Conservation (phyloP, 2,329 filamentous ascomycete species). For the Lasiodiplodia sp. region DNA sequence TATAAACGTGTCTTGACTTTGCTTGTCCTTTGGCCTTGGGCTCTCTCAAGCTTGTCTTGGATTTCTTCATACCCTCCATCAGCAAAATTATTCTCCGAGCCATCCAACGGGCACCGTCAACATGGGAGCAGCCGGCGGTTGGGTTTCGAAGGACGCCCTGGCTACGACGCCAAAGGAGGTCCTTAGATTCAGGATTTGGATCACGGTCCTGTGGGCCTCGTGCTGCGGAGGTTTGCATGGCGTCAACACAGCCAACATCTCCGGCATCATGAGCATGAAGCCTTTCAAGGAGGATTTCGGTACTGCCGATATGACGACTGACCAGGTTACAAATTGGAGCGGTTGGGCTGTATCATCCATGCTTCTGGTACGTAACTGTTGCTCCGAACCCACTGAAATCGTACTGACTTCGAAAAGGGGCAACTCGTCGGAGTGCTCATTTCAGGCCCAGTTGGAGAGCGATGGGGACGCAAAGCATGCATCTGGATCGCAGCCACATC, state of each 20-base stretch:
- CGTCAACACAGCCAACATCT: constrained; percentile 18
- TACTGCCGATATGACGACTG: background rate
- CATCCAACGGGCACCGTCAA: background rate
- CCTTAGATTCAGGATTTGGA: constrained; percentile 2
- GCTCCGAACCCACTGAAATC: background rate
- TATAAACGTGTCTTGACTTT: constrained; percentile 8
- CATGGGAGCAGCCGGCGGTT: constrained; percentile 4
- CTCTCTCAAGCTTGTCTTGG: background rate
- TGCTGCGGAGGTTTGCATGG: constrained; percentile 10
- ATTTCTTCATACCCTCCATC: background rate
- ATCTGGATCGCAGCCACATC: background rate
- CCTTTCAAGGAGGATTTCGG: constrained; percentile 9
- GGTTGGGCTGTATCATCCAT: constrained; percentile 15
- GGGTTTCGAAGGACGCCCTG: background rate
- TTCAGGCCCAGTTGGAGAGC: constrained; percentile 7
- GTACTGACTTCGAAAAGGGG: background rate
- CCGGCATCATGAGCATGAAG: constrained; percentile 8
- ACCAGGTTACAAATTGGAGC: background rate
- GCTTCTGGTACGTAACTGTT: background rate
- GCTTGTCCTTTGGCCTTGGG: background rate
- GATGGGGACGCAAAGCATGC: background rate
- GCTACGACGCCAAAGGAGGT: background rate
- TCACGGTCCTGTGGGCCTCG: constrained; percentile 10
- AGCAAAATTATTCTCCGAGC: background rate
- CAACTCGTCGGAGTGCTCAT: constrained; percentile 15